Conservation (phyloP, 495 filamentous ascomycete species). For the Parathielavia appendiculata region DNA sequence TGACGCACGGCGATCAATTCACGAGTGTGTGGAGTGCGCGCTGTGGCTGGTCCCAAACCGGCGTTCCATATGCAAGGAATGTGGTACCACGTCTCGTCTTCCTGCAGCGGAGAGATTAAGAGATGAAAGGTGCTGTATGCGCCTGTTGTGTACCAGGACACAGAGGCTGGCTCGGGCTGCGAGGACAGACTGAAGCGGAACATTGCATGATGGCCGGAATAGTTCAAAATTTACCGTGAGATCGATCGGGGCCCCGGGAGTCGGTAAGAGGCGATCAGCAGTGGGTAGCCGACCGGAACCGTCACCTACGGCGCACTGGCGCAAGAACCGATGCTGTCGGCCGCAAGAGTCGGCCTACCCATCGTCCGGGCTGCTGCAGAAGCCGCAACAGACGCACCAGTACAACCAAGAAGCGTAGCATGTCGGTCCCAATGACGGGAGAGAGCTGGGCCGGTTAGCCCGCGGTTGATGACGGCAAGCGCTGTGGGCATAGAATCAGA, state of each 20-base stretch:
- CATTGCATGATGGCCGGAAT: not conserved
- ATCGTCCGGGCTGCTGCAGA: not conserved
- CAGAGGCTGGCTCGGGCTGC: not conserved
- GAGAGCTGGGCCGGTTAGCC: too few species aligned
- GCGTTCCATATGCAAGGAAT: slow-evolving; percentile 6
- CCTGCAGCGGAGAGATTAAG: not conserved
- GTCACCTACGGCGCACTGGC: not conserved
- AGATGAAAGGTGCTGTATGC: not conserved
- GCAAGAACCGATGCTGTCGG: not conserved
- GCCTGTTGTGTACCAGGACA: not conserved
- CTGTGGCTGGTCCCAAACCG: slow-evolving; percentile 15
- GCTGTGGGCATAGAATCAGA: not conserved
- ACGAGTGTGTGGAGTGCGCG: not conserved
- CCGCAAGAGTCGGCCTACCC: not conserved
- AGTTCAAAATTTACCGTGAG: too few species aligned
- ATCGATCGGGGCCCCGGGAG: too few species aligned
- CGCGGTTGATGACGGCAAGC: not conserved
- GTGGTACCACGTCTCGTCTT: slow-evolving; percentile 6
- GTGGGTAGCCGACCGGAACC: not conserved
- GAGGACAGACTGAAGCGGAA: not conserved
- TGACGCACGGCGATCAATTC: not conserved
- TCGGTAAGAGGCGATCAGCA: not conserved
- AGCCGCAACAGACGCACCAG: not conserved
- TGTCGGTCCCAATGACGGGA: slow-evolving; percentile 1
- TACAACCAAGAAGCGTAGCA: slow-evolving; percentile 7